Evolutionary conservation across 768 basidiomycete species (phyloP), one percentile per base, ranked within the genome.

Genomic region (Auriscalpium microsporum): DNA sequence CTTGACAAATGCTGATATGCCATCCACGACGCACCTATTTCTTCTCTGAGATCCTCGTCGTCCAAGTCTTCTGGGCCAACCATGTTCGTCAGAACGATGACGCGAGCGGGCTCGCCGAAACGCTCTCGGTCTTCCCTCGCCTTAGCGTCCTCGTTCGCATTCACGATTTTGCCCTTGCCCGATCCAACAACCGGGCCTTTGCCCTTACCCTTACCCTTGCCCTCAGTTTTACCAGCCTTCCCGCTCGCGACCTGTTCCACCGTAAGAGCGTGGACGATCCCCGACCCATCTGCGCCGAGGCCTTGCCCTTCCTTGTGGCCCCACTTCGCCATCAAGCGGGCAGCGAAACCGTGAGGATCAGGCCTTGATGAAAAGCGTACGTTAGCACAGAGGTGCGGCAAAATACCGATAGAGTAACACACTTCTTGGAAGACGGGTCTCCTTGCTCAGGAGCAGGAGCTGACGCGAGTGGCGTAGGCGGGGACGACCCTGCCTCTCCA

Each of bases 251-350:
- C 60, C 53, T 87, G 85, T 65, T 94, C 89, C 19, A 95, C 87
- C 0, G 84, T 79, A 4, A 97, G 78, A 6, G 94, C 92, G 56
- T 94, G 88, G 45, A 94, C 82, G 46, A 98, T 94, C 1, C 94
- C 94, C 2, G 79, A 78, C 8, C 84, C 89, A 56, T 89, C 83
- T 0, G 79, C 85, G 36, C 95, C 95, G 1, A 97, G 78, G 10
- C 94, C 94, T 70, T 93, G 86, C 1, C 95, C 95, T 67, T 91
- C 90, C 67, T 90, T 88, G 67, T 96, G 92, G 0, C 94, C 94
- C 90, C 89, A 94, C 72, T 94, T 96, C 3, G 89, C 90, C 93
- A 96, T 95, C 62, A 95, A 67, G 36, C 89, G 84, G 11, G 85
- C 84, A 35, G 91, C 91, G 62, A 94, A 92, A 11, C 79, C 80